Evolutionary conservation across 2,329 filamentous ascomycete species (phyloP).

Genomic region (Nemania diffusa): DNA sequence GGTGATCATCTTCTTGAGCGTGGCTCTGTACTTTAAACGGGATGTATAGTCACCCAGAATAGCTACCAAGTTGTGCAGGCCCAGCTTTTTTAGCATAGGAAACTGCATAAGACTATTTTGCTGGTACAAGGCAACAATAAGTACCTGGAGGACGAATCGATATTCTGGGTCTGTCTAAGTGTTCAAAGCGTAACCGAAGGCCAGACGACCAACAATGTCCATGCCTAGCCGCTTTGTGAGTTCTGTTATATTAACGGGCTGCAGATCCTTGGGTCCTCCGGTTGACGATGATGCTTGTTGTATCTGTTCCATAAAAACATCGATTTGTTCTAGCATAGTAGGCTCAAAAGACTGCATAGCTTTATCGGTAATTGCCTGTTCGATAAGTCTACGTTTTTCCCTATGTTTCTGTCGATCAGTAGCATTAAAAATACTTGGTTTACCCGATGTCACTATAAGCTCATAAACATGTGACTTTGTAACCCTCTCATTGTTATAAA

Average conservation of each 20-base stretch:
- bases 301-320: constrained; percentile 29
- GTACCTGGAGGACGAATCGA: constrained; percentile 27
- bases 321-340: constrained; percentile 35
- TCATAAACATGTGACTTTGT: constrained; percentile 33
- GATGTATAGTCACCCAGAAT: background rate
- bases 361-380: constrained; percentile 30
- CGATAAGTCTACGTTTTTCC: constrained; percentile 30
- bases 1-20: constrained; percentile 35
- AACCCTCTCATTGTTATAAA: constrained; percentile 35
- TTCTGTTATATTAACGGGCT: constrained; percentile 36
- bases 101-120: constrained; percentile 38
- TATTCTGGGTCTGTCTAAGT: constrained; percentile 31
- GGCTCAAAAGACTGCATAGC: constrained; percentile 41
- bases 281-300: background rate
- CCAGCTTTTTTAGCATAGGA: constrained; percentile 32
- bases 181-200: constrained; percentile 38
- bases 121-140: constrained; percentile 28
- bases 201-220: constrained; percentile 36
- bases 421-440: constrained; percentile 31
- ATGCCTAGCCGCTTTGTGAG: constrained; percentile 28
- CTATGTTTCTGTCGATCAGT: constrained; percentile 25
- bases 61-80: constrained; percentile 21
- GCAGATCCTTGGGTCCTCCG: background rate
- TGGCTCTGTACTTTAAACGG: constrained; percentile 24
- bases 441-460: constrained; percentile 5